These are phyloP conservation scores for Mycena maculata DNA, from an alignment of 768 basidiomycete genomes.

Conservation along the genomic window DNA sequence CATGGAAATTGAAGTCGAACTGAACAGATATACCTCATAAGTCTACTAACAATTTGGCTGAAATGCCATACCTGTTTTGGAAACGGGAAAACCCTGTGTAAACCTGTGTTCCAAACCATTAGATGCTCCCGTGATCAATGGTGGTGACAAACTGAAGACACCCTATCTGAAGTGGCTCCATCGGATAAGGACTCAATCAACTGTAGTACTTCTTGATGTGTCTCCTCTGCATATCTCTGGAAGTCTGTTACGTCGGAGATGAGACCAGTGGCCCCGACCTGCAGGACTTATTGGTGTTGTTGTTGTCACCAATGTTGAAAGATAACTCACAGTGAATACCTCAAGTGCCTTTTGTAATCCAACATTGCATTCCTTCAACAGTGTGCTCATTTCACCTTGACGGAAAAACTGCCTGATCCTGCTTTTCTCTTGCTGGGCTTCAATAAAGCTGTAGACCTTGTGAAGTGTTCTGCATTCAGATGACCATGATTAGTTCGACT, in stretches of 20 bases:
- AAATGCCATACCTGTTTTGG: neutral
- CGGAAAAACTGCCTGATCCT: too few relatives aligned
- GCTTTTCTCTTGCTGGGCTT: too few relatives aligned
- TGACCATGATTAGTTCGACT: neutral
- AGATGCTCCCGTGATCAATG: neutral
- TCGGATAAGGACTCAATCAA: constrained; percentile 7
- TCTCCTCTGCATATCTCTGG: neutral
- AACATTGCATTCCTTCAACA: neutral
- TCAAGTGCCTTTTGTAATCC: constrained; percentile 4
- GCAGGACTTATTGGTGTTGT: neutral
- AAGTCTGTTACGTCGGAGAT: neutral
- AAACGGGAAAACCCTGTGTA: neutral
- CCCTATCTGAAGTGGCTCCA: neutral
- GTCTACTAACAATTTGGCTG: neutral
- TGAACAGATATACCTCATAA: neutral
- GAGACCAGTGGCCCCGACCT: neutral
- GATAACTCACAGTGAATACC: neutral
- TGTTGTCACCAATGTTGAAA: too few relatives aligned
- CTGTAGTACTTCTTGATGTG: constrained; percentile 8
- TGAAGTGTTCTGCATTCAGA: too few relatives aligned
- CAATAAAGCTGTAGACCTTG: too few relatives aligned
- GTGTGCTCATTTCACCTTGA: too few relatives aligned
- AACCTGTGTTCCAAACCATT: neutral
- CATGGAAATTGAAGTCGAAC: constrained; percentile 5
- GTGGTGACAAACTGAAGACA: constrained; percentile 3